Base-by-base conservation (phyloP, 1,139 yeast species). In the Taiozyma sp. region DNA sequence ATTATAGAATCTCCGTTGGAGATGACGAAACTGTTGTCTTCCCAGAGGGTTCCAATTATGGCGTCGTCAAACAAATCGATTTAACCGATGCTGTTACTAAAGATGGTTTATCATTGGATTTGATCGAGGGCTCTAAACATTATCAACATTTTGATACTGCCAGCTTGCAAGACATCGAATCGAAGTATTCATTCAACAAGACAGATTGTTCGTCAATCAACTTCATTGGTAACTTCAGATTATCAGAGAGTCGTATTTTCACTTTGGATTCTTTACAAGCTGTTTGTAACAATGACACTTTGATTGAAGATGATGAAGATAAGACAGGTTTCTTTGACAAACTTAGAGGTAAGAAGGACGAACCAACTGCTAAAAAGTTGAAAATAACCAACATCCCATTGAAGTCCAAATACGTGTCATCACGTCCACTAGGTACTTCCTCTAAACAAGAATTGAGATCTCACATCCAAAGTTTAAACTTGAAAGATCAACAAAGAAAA, bases 61-160 rank as follows among this genome's bases (percentile, higher is more conserved):
- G 65, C 24, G 61, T 80, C 30, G 72, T 76, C 1, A 47, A 52
- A 21, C 45, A 47, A n/a, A 21, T 54, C 28, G 42, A 42, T 22
- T 45, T 44, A 1, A 46, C 53, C 37, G 54, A 56, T 1, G 13
- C 32, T 5, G 29, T 56, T 35, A 9, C 43, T 2, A 46, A 49
- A 43, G 49, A 46, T 24, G 50, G 50, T 7, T 16, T 53, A 24
- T 50, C 52, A 6, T 51, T 87, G 47, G 75, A 75, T 10, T 65
- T 87, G 32, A 73, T 68, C 53, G 93, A 86, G 64, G 75, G 81
- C 60, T 83, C 79, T 2, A 56, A 68, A 24, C 66, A 75, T n/a
- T 69, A 79, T 53, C 65, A 75, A 13, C 72, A 70, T 49, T 58
- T 61, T 42, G 63, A 66, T 6, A 56, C 57, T n/a, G 34, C 57